phyloP scores from a whole-genome alignment of 2,329 filamentous ascomycete species.

The Fusarium poae region DNA sequence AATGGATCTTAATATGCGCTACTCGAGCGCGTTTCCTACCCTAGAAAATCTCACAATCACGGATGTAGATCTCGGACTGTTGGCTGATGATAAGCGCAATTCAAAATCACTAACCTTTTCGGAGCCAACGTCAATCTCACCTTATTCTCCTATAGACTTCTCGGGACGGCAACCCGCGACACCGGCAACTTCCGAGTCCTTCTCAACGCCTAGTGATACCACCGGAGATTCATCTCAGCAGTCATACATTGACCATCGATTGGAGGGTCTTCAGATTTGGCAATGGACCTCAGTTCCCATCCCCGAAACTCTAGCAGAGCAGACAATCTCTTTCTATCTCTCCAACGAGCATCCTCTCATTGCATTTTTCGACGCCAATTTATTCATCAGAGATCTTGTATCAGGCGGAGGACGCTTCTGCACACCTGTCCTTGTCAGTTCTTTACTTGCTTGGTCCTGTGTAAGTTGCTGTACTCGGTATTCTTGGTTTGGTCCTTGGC shows the following conservation, averaged over 20 bases:
- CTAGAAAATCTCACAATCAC: constrained; percentile 1
- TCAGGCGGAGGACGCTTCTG: constrained; percentile 6
- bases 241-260: neutral
- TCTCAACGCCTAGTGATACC: neutral
- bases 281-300: constrained; percentile 25
- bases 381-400: constrained; percentile 7
- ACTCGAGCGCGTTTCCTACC: neutral
- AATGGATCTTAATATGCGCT: constrained; percentile 18
- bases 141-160: neutral
- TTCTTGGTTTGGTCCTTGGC: rapidly evolving
- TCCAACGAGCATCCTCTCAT: constrained; percentile 17
- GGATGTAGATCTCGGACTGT: constrained; percentile 10
- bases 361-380: constrained; percentile 19
- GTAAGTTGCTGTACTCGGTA: neutral
- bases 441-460: constrained; percentile 27
- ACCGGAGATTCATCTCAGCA: neutral
- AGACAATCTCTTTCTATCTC: constrained; percentile 22
- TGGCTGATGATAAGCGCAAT: neutral
- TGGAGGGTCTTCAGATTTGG: constrained; percentile 12
- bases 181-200: neutral
- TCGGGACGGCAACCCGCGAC: neutral
- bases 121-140: rapidly evolving
- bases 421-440: constrained; percentile 15
- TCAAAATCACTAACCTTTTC: neutral
- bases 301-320: neutral